Evolutionary conservation across 176 grass and related monocot genomes (phyloP), one percentile per base, ranked within the genome.

Genomic region (Calamus simplicifolius): DNA sequence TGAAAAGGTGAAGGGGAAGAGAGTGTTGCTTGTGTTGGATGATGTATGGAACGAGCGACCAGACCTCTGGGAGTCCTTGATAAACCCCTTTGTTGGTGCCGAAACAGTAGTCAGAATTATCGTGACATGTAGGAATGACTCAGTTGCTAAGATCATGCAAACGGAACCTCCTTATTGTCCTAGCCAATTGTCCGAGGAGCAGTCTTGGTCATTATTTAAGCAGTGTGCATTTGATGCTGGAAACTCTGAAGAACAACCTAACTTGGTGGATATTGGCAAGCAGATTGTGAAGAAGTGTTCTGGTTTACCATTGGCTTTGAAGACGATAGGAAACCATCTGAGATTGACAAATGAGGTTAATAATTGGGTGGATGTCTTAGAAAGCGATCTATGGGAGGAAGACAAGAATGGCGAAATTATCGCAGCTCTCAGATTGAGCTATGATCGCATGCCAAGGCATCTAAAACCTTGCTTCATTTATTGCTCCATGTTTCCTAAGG

Each of bases 321-420:
- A 81, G 59, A 56, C 63, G 3, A 51, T 86, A 12, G 63, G 73
- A 21, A 50, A 58, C 69, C 16, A 58, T 19, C 66, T 86, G 56
- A 4, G 51, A 3, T 59, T 5, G 1, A 57, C 4, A 19, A 27
- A 77, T 30, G 65, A 69, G 30, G 17, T 52, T 27, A 70, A 28
- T 27, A 70, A 28, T 3, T 86, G 83, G 83, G 60, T 12, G 3
- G 73, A 72, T 25, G 51, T 81, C 19, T 73, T 76, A 2, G 29
- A 81, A 31, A 80, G 76, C 2, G 77, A 86, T 4, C 8, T 86
- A 2, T 86, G 83, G 77, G 83, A 86, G 56, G 16, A 66, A 21
- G 62, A 56, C 21, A 15, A 28, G 3, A 68, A 69, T 12, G 49
- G 73, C 15, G 43, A 59, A 8, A 73, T 77, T 2, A 70, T 86